phyloP scores from a whole-genome alignment of 768 basidiomycete species.

The Trametes elegans region DNA sequence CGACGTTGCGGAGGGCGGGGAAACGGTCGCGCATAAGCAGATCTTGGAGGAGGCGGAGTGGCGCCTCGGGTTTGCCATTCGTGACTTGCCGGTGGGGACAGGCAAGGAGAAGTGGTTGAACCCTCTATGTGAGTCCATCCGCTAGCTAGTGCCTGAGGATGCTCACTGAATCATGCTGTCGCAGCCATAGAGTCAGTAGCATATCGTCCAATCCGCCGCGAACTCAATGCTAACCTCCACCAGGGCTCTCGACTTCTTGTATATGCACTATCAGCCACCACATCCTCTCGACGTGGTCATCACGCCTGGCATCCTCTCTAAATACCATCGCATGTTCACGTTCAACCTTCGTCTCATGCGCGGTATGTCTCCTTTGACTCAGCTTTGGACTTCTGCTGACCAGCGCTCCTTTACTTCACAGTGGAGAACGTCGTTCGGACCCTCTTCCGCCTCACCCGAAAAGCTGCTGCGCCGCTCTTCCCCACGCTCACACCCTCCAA shows the following conservation, averaged over 20 bases:
- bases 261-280: constrained; percentile 86
- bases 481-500: constrained; percentile 53
- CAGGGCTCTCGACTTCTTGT: constrained; percentile 86
- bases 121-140: constrained; percentile 74
- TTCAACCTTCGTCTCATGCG: constrained; percentile 76
- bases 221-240: not conserved
- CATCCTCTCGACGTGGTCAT: constrained; percentile 73
- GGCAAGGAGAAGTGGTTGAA: constrained; percentile 78
- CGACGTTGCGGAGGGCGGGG: not conserved
- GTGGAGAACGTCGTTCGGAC: constrained; percentile 69
- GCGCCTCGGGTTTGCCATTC: constrained; percentile 82
- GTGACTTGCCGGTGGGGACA: constrained; percentile 62
- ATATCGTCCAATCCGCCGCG: not conserved
- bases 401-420: constrained; percentile 26
- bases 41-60: constrained; percentile 63
- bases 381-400: not conserved
- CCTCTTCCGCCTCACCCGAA: constrained; percentile 61
- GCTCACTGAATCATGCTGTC: no score
- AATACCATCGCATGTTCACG: constrained; percentile 83
- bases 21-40: constrained; percentile 3
- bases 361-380: constrained; percentile 45
- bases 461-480: constrained; percentile 47
- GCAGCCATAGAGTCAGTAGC: constrained; percentile 49
- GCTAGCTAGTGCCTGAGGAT: no score
- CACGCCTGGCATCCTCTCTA: constrained; percentile 67